Base-by-base conservation (phyloP, 805 yeast species). In the Hanseniaspora jakobsenii region DNA sequence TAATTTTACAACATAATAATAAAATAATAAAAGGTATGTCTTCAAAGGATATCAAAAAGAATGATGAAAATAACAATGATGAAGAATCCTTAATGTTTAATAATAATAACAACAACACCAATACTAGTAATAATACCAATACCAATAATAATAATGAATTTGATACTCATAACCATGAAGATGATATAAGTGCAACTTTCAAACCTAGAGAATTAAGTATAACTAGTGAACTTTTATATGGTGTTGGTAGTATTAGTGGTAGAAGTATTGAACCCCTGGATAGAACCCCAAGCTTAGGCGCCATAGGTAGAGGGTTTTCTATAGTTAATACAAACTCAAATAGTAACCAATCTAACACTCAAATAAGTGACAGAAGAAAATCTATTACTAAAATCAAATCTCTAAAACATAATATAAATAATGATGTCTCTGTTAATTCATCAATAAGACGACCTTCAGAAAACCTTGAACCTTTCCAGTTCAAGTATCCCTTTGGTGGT, bases 381-480 rank as follows among this genome's bases (percentile, higher is more conserved):
- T 41, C 46, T 6, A 14, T 41, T 14, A 28, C 30, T 9, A 41
- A 41, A 22, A 12, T 17, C 9, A 41, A 41, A 31, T 31, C 39
- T n/a, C 28, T 35, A 22, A 41, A 41, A 22, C 13, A 7, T 6
- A 28, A 26, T 24, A 42, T 29, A 16, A 36, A 51, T 24, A 41
- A 47, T 36, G 50, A 52, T 42, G 48, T 51, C 38, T 49, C 48
- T 22, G 32, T 35, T 18, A 35, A 18, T 14, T 47, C 53, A 3
- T 42, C 52, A 19, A 32, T 30, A 10, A 59, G 73, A 50, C 58
- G 74, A 38, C 71, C 68, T n/a, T 65, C 72, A 38, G 75, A 72
- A 51, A 73, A 69, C 41, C 49, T 70, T 39, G 76, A 71, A 44
- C 70, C 73, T 1, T 71, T 70, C 18, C 39, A 34, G 18, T 42